Base-by-base conservation (phyloP, 2,329 filamentous ascomycete genomes). In the Myotisia sp. region DNA sequence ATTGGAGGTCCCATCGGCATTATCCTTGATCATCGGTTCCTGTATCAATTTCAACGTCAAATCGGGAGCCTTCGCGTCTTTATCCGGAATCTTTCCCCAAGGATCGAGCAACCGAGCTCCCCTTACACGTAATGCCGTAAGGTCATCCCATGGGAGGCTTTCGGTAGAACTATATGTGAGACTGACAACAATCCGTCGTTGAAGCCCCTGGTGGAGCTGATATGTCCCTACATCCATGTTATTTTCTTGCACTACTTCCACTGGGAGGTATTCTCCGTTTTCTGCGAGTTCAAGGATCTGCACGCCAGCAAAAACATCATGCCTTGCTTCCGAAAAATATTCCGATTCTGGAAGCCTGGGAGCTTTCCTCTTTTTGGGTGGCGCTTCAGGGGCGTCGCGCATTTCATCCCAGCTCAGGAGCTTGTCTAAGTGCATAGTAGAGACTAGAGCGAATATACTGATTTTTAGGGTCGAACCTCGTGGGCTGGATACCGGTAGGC, bases 331-430 rank as follows among this genome's bases (percentile, higher is more conserved):
- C 0, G 78, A 83, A 48, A 79, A 92, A 52, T 92, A 98, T 45
- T 98, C 86, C 0, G 81, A 79, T 55, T 98, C 90, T 8, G 83
- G 77, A 44, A 98, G 76, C 7, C 90, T 71, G 16, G 80, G 69
- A 41, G 68, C 54, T 28, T 63, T 71, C 12, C 71, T 69, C 42
- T 71, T 69, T 32, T 76, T 65, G 12, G 72, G 70, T 2, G 62
- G 60, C 14, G 60, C 58, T 30, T 67, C 65, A 2, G 67, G 67
- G 16, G 70, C 66, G 55, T 98, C 87, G 38, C 87, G 76, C 77
- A 98, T 94, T 49, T 95, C 90, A 53, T 98, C 90, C 90, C 90
- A 98, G 60, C 90, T 98, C 8, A 94, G 71, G 33, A 98, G 68
- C 62, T 93, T 95, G 56, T 98, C 90, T 14, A 98, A 70, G 59